Evolutionary conservation across 2,329 filamentous ascomycete species (phyloP), one percentile per base, ranked within the genome.

Genomic region (Metarhizium humberi): DNA sequence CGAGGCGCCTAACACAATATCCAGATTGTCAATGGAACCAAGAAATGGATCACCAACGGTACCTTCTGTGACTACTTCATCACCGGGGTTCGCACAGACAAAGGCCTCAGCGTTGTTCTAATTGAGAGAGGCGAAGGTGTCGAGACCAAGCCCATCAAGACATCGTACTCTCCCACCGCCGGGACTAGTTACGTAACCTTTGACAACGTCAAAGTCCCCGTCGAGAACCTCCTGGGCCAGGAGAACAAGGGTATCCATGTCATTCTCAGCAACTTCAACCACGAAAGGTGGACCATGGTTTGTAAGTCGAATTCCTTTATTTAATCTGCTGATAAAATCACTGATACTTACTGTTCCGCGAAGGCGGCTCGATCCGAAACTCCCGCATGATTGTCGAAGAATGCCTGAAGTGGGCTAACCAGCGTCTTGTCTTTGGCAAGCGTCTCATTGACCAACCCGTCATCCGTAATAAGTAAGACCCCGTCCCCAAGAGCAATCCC

Each of bases 11-110:
- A 47, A 47, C 18, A n/a, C 52, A 7, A 3, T 2, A 4, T 32
- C 30, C 50, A 74, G 71, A 77, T 84, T 56, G 77, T 84, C 68
- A 86, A 87, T 65, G 87, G 87, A 51, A 85, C 78, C 55, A 92
- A 92, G 79, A 94, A 92, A 74, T 90, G 87, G 88, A 91, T 90
- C 67, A 91, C 88, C 43, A 90, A 91, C 70, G 88, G 87, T 58
- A 84, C 86, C 64, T 94, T 85, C 71, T 81, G 75, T 59, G 88
- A 94, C 70, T 94, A 92, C 74, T 95, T 94, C 63, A 87, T 94
- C 52, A 87, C 84, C 1, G 89, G 85, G 49, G 90, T 89, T 65
- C 84, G 83, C 67, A 95, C 89, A 0, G 84, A 84, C 55, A 91
- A 91, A 71, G 87, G 87, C 16, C 82, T 92, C 61, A 86, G 83